These are phyloP conservation scores for Aureobasidium sp. DNA, from an alignment of 2,329 filamentous ascomycete genomes.

Conservation along the genomic window DNA sequence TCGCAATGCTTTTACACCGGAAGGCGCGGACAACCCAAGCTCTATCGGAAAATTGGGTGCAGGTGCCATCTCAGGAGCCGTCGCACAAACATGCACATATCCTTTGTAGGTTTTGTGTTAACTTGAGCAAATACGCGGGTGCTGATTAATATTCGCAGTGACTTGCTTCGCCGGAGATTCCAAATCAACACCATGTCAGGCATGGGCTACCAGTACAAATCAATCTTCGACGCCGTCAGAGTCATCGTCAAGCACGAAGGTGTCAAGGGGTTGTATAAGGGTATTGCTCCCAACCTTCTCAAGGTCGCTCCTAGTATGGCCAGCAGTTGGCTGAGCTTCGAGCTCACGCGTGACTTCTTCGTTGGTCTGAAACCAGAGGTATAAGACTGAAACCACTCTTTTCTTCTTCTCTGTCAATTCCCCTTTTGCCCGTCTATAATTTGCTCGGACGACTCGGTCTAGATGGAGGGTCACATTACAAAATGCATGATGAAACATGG, in stretches of 20 bases:
- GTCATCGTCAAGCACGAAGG: constrained; percentile 82
- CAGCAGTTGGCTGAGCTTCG: constrained; percentile 95
- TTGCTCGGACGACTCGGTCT: background rate
- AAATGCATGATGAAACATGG: constrained; percentile 3
- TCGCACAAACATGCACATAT: constrained; percentile 96
- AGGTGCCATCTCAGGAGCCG: constrained; percentile 88
- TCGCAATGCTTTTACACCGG: constrained; percentile 73
- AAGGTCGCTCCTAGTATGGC: constrained; percentile 99
- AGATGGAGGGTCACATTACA: background rate
- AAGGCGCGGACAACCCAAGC: constrained; percentile 77
- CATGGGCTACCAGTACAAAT: constrained; percentile 93
- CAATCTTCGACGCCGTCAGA: constrained; percentile 72
- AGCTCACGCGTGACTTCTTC: constrained; percentile 83
- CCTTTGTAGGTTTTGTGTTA: constrained; percentile 66
- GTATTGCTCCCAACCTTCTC: constrained; percentile 86
- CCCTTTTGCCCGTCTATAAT: background rate
- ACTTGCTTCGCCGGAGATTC: constrained; percentile 86
- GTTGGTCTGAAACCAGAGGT: constrained; percentile 37
- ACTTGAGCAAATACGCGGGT: background rate
- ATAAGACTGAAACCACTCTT: background rate
- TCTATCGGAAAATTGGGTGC: constrained; percentile 76
- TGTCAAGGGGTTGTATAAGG: constrained; percentile 82
- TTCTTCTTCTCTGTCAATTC: background rate
- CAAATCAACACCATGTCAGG: constrained; percentile 99
- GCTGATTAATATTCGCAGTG: constrained; percentile 44